A percentile compares a stretch with the other conserved stretches of the same genome.
These are phyloP conservation scores for Rhodotorula sp. DNA, from an alignment of 1,284 basidiomycete genomes.

Conservation along the genomic window DNA sequence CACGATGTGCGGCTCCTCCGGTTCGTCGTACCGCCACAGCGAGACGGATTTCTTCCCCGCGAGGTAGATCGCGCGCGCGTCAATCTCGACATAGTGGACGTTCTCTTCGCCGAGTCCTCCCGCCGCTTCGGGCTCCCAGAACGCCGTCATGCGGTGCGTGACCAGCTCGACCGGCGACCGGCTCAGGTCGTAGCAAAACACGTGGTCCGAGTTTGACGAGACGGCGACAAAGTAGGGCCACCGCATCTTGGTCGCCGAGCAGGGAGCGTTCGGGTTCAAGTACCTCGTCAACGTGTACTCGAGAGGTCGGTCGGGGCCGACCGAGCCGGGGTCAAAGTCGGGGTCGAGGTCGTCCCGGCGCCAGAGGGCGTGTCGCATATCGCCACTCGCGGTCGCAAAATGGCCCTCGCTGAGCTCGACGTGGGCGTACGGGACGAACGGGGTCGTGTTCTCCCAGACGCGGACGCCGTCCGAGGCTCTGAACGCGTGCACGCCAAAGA, in stretches of 20 bases:
- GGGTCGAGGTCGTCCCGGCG: slow-evolving; percentile 4
- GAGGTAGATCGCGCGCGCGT: slow-evolving; percentile 2
- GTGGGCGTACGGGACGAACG: neutral
- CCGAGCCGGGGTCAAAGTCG: neutral
- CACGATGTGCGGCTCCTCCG: neutral
- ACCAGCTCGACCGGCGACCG: neutral
- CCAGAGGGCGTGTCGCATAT: neutral
- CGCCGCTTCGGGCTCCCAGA: neutral
- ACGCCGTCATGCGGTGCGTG: neutral
- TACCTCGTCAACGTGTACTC: neutral
- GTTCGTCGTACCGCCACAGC: neutral
- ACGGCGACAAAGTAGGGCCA: slow-evolving; percentile 4
- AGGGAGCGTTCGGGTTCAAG: neutral
- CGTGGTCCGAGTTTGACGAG: neutral
- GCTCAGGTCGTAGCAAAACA: neutral
- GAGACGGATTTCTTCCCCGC: slow-evolving; percentile 6
- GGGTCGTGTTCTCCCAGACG: neutral
- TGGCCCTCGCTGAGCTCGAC: slow-evolving; percentile 17
- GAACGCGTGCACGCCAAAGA: slow-evolving; percentile 8
- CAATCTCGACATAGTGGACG: slow-evolving; percentile 22
- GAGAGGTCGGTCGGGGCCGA: neutral
- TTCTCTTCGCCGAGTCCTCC: neutral
- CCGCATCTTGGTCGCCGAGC: slow-evolving; percentile 11
- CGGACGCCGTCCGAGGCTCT: neutral
- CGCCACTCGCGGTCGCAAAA: neutral